Evolutionary conservation across 2,329 filamentous ascomycete genomes (phyloP), one percentile per base, ranked within the genome.

Genomic region (Fusarium annulatum): DNA sequence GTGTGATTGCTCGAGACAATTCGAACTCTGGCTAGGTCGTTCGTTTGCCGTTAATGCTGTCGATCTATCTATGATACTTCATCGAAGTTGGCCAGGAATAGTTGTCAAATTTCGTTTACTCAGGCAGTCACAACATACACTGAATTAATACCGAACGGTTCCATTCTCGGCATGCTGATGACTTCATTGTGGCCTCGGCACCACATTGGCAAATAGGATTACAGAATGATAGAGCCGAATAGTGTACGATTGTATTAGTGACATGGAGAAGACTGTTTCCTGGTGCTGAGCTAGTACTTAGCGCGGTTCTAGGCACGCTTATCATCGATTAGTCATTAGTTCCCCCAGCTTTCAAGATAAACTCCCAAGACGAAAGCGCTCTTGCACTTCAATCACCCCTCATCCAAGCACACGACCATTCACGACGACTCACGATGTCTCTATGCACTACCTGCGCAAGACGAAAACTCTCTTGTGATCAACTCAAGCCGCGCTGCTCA

Each of bases 311-410:
- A 9, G 23, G 7, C 38, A 21, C 2, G 14, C 51, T 53, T 53
- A 38, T 52, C 19, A 12, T 7, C 23, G 34, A 55, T 55, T 55
- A 55, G 51, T 55, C 51, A 55, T 41, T 36, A 36, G 6, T 8
- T 36, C 26, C 49, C 49, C 49, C 49, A 36, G 30, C 36, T 4
- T 52, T 36, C 26, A 2, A 26, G 34, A 26, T 52, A 11, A 52
- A n/a, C 9, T 3, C 10, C 19, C 14, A 41, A 14, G 14, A 1
- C 10, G 4, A 4, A 19, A 9, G 7, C 11, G 9, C 2, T 5
- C 9, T 10, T 52, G 4, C n/a, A 49, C 9, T 4, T 46, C 12
- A 4, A 48, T 48, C 26, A 15, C 45, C 45, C 45, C 45, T 30
- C 45, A 48, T 28, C 2, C 12, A 10, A 9, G 28, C 15, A 21